Base-by-base conservation (phyloP, 345 rosid genomes). In the Rubroshorea leprosula region DNA sequence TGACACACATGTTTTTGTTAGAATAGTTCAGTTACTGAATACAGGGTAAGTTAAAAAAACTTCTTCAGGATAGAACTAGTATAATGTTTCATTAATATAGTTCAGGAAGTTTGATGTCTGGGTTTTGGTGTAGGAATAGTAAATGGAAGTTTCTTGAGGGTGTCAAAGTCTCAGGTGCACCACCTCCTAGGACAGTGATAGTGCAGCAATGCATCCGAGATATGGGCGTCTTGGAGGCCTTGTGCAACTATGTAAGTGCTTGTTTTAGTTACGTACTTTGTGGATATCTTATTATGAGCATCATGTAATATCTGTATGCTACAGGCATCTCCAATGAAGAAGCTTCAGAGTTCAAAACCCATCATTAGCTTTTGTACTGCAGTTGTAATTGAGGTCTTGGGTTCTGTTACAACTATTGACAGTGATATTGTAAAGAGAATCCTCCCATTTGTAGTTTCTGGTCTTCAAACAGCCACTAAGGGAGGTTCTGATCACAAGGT, bases 121-220 rank as follows among this genome's bases (percentile, higher is more conserved):
- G 11, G 44, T 43, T 72, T 47, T 49, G 48, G 47, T 75, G 61
- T 76, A 89, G 96, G 22, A 85, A 89, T 78, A 77, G 74, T 57
- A 93, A 79, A 75, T 93, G 99, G 97, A 93, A 72, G 46, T 93
- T 89, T 84, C 70, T 89, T 51, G 90, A 85, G 14, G 96, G 84
- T 21, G 90, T 87, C 58, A 85, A 85, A 68, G 77, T 64, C n/a
- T 81, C 95, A 0, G 99, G 97, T 67, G 97, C 97, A 17, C 84
- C 95, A 18, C 90, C 82, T 25, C 96, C 99, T 47, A 82, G 97
- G 58, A 70, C 72, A 61, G 80, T 93, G 56, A 62, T 87, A 13
- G 96, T 93, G 78, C 97, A 89, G 80, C 97, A 93, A 63, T 87
- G 92, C 68, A 67, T 80, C 54, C 79, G 89, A 54, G 96, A 89